A percentile compares a stretch with the other conserved stretches of the same genome.
Evolutionary conservation across 352 stramenopile genomes (phyloP).

Genomic region (Phytophthora vignae): DNA sequence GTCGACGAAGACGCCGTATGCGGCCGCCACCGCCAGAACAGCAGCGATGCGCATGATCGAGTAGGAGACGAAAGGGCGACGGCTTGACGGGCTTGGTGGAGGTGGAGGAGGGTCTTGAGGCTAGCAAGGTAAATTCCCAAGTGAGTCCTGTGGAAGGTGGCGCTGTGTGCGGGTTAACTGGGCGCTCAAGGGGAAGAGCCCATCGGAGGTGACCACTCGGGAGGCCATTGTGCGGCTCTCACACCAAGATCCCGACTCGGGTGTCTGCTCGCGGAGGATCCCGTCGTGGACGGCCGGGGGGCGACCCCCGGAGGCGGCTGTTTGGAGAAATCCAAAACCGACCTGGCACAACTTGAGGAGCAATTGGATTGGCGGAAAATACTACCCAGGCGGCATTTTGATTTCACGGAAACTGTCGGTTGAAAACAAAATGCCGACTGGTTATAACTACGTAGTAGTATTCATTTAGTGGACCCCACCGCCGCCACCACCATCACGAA

Average conservation of each 20-base stretch:
- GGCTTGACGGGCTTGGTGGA: neutral
- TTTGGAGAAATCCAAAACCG: neutral
- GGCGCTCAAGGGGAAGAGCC: neutral
- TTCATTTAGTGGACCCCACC: too few species aligned
- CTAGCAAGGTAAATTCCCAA: slow-evolving; percentile 13
- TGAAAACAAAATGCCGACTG: too few species aligned
- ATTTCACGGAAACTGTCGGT: too few species aligned
- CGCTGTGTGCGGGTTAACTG: neutral
- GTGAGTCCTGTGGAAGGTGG: neutral
- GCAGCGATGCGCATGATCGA: slow-evolving; percentile 26
- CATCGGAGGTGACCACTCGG: neutral
- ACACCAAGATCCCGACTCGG: neutral
- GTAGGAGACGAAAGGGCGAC: too few species aligned
- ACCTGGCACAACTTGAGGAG: neutral
- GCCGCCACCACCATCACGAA: too few species aligned
- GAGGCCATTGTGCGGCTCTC: neutral
- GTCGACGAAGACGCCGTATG: slow-evolving; percentile 12
- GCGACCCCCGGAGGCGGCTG: neutral
- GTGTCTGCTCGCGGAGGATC: neutral
- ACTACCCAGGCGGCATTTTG: too few species aligned
- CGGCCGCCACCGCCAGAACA: slow-evolving; percentile 17
- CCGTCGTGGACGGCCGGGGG: neutral
- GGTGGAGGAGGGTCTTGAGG: slow-evolving; percentile 4
- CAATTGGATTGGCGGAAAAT: too few species aligned
- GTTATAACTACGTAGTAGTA: too few species aligned